These are phyloP conservation scores for Curvularia hawaiiensis DNA, from an alignment of 2,329 filamentous ascomycete species.

Conservation along the genomic window DNA sequence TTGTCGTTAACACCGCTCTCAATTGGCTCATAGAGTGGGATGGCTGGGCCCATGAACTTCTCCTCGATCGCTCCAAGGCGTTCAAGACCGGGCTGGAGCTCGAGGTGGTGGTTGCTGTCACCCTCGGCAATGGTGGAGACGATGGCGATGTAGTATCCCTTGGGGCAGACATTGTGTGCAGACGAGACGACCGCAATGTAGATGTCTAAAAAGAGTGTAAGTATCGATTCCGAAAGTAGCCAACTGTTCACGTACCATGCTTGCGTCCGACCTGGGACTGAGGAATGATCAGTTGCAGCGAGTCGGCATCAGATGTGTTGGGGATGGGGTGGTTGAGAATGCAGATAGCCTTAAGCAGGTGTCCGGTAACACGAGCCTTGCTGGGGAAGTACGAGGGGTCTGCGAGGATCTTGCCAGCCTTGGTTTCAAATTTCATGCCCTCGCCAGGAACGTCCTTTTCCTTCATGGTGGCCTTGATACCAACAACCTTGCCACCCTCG, in stretches of 20 bases:
- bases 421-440: conserved; percentile 92
- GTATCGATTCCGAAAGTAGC: conserved; percentile 10
- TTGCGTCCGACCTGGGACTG: conserved; percentile 97
- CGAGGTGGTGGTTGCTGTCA: conserved; percentile 89
- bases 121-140: conserved; percentile 97
- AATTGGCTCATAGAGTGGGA: conserved; percentile 90
- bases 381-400: conserved; percentile 95
- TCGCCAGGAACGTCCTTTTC: conserved; percentile 75
- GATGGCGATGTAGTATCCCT: conserved; percentile 98
- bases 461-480: conserved; percentile 97
- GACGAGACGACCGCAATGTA: conserved; percentile 96
- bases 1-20: conserved; percentile 84
- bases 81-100: conserved; percentile 90
- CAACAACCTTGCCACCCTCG: conserved; percentile 82
- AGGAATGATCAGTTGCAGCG: conserved; percentile 93
- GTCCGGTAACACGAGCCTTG: conserved; percentile 86
- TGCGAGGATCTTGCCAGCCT: conserved; percentile 92
- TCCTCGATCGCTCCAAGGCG: conserved; percentile 93
- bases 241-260: conserved; percentile 69
- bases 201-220: conserved; percentile 67
- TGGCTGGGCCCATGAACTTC: conserved; percentile 93
- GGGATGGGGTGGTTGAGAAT: conserved; percentile 94
- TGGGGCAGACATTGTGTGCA: conserved; percentile 97
- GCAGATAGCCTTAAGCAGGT: conserved; percentile 95
- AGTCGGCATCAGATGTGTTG: conserved; percentile 87